Percentiles rank a stretch among this genome's conserved stretches.
Evolutionary conservation across 2,329 filamentous ascomycete genomes (phyloP).

Genomic region (Esteya vermicola): DNA sequence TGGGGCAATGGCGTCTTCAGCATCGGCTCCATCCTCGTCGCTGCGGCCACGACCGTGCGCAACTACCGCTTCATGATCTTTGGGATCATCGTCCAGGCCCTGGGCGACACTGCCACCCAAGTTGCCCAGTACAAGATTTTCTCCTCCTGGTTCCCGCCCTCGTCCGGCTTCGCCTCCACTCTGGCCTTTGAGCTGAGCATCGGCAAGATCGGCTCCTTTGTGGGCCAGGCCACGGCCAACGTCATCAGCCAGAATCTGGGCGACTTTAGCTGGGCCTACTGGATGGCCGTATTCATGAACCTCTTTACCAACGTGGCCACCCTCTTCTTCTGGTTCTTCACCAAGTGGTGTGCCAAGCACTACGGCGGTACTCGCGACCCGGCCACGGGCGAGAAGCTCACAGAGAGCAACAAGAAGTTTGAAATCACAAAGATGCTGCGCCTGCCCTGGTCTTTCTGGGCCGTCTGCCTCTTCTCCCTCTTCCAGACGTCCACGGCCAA

Average conservation of each 20-base stretch:
- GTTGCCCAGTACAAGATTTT: constrained; percentile 53
- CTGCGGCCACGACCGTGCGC: constrained; percentile 38
- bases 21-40: constrained; percentile 42
- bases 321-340: constrained; percentile 35
- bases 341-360: constrained; percentile 25
- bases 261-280: constrained; percentile 48
- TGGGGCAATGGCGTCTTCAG: constrained; percentile 48
- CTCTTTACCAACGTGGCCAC: constrained; percentile 45
- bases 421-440: constrained; percentile 38
- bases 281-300: constrained; percentile 49
- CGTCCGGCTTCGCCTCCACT: constrained; percentile 46
- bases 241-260: constrained; percentile 18
- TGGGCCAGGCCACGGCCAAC: constrained; percentile 28
- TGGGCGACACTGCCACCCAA: constrained; percentile 51
- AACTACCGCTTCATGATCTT: constrained; percentile 47
- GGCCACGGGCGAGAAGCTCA: constrained; percentile 42
- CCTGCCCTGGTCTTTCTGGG: constrained; percentile 47
- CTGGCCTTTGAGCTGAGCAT: constrained; percentile 45
- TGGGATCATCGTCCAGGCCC: constrained; percentile 36
- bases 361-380: constrained; percentile 34
- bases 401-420: constrained; percentile 43
- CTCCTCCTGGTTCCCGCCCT: constrained; percentile 49
- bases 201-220: constrained; percentile 46
- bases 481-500: constrained; percentile 42
- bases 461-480: constrained; percentile 36